Percentiles rank a stretch among this genome's conserved stretches.
Evolutionary conservation across 495 filamentous ascomycete genomes (phyloP).

Genomic region (Paragyromitra xinjiangensis): DNA sequence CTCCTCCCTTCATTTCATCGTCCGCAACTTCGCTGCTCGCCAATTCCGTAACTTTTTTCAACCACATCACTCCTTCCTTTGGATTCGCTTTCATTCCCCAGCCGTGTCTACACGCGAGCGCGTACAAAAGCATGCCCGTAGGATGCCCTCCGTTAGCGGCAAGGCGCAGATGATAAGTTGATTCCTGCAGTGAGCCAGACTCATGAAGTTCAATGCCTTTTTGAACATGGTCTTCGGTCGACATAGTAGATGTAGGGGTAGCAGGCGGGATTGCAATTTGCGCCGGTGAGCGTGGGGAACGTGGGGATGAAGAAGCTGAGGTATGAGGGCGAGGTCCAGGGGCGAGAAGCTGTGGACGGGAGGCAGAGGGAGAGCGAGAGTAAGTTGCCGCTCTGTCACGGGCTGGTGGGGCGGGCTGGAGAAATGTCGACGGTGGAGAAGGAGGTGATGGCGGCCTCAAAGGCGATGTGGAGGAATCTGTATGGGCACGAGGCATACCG

Average conservation of each 20-base stretch:
- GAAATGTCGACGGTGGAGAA: conserved; percentile 60
- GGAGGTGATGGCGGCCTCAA: conserved; percentile 67
- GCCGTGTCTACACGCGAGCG: conserved; percentile 93
- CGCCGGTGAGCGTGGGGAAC: conserved; percentile 41
- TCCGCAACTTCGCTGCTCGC: conserved; percentile 82
- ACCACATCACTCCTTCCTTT: conserved; percentile 86
- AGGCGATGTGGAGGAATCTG: conserved; percentile 72
- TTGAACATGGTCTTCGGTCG: conserved; percentile 84
- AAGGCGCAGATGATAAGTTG: conserved; percentile 92
- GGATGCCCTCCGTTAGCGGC: conserved; percentile 86
- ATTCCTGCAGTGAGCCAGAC: conserved; percentile 83
- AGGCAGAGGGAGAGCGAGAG: conserved; percentile 38
- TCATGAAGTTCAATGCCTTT: conserved; percentile 90
- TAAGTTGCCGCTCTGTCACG: conserved; percentile 46
- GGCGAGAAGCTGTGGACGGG: conserved; percentile 32
- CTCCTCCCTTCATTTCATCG: conserved; percentile 75
- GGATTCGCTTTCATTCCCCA: conserved; percentile 97
- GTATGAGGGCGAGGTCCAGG: conserved; percentile 41
- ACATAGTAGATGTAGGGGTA: conserved; percentile 64
- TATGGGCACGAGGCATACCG: conserved; percentile 66
- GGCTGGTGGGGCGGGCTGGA: conserved; percentile 40
- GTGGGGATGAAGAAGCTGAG: conserved; percentile 26
- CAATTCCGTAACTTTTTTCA: conserved; percentile 87
- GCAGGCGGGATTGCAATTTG: conserved; percentile 51
- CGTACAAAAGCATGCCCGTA: conserved; percentile 94